Evolutionary conservation across 306 rosid species (phyloP), one percentile per base, ranked within the genome.

Genomic region (Fragaria vesca): DNA sequence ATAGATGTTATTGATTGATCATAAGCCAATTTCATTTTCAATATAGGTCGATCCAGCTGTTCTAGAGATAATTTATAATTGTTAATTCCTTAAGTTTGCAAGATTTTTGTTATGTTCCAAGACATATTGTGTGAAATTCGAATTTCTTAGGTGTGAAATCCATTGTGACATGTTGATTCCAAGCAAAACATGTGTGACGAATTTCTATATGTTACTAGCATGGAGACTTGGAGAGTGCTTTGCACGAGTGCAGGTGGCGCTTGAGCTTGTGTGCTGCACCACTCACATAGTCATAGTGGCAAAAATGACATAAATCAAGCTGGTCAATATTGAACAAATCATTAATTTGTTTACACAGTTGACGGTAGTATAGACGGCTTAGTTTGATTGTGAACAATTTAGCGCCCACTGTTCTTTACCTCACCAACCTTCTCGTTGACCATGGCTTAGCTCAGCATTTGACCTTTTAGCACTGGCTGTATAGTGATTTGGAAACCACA

Each of bases 361-460:
- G 8, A 26, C n/a, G 2, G 70, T 43, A 58, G 52, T 5, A 6
- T 1, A 55, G 38, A 8, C 54, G 26, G 18, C 65, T 30, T 51
- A 17, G 34, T 50, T 32, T 52, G 46, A 66, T 66, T 34, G 40
- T 18, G 72, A 40, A 55, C 13, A n/a, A 55, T 6, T 2, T 18
- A 43, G 70, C 78, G 70, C 70, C 71, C 58, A 4, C 78, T 45
- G 8, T 45, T 17, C 45, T 74, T 58, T 75, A 61, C 58, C 47
- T 75, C 8, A 43, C 60, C 70, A 4, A 28, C 58, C 57, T 43
- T 26, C 58, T 28, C 45, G 43, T 61, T 74, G 77, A 73, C 36
- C 12, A 16, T 28, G 20, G 38, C 10, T n/a, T 55, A 21, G 57
- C 62, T 55, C 57, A 51, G 21, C 57, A 51, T 51, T 51, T 51